Conservation (phyloP, 164 flowering plant species). For the Nelumbo lutea region DNA sequence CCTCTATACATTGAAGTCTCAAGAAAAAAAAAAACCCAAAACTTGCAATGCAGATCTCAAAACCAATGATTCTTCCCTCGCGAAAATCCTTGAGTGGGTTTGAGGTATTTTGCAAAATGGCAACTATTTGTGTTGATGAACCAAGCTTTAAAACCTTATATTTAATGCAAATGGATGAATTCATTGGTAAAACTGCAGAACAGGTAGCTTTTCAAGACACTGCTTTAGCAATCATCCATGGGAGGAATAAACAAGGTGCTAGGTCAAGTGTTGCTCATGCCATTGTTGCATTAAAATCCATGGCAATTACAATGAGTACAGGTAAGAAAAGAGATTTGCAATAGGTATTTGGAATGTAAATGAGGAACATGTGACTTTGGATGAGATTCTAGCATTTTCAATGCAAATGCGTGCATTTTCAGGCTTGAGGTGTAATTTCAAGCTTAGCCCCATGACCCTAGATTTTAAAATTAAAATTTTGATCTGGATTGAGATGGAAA, state of each 20-base stretch:
- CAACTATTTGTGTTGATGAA: constrained; percentile 56
- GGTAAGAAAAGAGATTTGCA: constrained; percentile 68
- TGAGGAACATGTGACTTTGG: constrained; percentile 49
- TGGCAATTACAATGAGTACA: constrained; percentile 56
- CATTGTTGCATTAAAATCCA: constrained; percentile 56
- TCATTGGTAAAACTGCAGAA: constrained; percentile 81
- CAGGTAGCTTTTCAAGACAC: constrained; percentile 95
- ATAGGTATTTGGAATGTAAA: constrained; percentile 80
- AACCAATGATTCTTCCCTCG: too few relatives aligned
- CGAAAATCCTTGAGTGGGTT: constrained; percentile 8
- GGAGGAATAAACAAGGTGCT: constrained; percentile 86
- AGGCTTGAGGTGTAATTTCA: too few relatives aligned
- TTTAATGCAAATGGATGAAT: constrained; percentile 68
- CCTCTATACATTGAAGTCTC: too few relatives aligned
- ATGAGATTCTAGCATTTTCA: constrained; percentile 76
- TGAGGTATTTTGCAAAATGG: constrained; percentile 69
- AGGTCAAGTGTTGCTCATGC: constrained; percentile 83
- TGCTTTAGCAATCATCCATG: constrained; percentile 79
- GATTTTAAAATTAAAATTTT: too few relatives aligned
- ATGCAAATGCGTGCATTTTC: constrained; percentile 38
- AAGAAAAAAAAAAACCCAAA: too few relatives aligned
- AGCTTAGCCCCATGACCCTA: too few relatives aligned
- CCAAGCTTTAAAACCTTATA: constrained; percentile 49
- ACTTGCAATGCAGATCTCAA: too few relatives aligned
- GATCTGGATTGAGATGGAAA: too few relatives aligned